Base-by-base conservation (phyloP, 139 green algal genomes). In the Chlorella sorokiniana region DNA sequence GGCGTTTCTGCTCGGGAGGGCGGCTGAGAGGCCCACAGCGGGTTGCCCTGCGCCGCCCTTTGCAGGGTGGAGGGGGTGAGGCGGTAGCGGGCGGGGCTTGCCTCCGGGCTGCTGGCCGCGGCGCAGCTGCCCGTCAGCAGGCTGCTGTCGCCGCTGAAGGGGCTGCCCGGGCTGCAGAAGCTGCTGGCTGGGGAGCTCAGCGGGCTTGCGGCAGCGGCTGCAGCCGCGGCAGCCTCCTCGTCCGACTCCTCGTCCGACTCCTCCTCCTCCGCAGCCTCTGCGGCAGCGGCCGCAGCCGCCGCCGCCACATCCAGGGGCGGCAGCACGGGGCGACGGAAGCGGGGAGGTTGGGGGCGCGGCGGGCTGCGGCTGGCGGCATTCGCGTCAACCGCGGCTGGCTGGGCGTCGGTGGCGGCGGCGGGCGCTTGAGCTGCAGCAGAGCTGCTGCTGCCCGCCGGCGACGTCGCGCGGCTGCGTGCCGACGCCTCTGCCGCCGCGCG, bases 11-110 rank as follows among this genome's bases (percentile, higher is more conserved):
- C n/a, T n/a, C n/a, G n/a, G n/a, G n/a, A n/a, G n/a, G n/a, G n/a
- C n/a, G n/a, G n/a, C n/a, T n/a, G n/a, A n/a, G n/a, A n/a, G 38
- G 27, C 62, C 37, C 59, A 79, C 52, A 79, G 54, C 54, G 73
- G 73, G 73, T 79, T 79, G 51, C 35, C 73, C 51, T 68, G 73
- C 27, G 38, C 54, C 11, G 67, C 37, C 20, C 8, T 27, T 16
- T 35, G 67, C 37, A 73, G 67, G 18, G 67, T 35, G 51, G 14
- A 35, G 31, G 51, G 51, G 8, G 37, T 48, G 35, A 41, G 35
- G 51, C 71, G 48, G 48, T 72, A 48, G 37, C 37, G 33, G 1
- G 48, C 33, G 3, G 71, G 71, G 71, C 48, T 65, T 16, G 33
- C 23, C 48, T 27, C 3, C 16, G 44, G 38, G 9, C 38, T n/a